A percentile compares a stretch with the other conserved stretches of the same genome.
phyloP scores from a whole-genome alignment of 106 monocot genomes.

The Phalaenopsis equestris region DNA sequence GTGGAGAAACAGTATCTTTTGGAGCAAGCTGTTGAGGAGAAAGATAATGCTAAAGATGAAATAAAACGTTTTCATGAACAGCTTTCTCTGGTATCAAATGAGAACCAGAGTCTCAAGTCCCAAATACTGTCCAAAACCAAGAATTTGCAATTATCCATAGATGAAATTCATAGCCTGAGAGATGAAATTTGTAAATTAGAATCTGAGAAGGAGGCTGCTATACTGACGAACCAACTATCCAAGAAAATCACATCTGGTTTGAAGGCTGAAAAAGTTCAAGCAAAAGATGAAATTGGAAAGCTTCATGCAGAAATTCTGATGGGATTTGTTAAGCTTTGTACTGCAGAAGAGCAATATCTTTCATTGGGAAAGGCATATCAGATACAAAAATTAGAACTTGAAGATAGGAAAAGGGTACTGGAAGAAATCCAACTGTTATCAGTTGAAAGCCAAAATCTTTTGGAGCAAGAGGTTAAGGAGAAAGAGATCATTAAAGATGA shows the following conservation, averaged over 20 bases:
- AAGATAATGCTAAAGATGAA: not conserved
- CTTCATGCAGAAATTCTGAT: slow-evolving; percentile 30
- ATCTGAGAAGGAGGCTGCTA: slow-evolving; percentile 38
- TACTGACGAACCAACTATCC: slow-evolving; percentile 23
- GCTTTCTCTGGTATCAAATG: slow-evolving; percentile 7
- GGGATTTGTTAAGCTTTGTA: slow-evolving; percentile 11
- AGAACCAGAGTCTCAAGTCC: slow-evolving; percentile 32
- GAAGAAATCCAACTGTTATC: slow-evolving; percentile 20
- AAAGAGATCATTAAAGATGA: not conserved
- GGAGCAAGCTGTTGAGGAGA: not conserved
- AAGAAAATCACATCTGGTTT: slow-evolving; percentile 26
- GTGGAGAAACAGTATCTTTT: not conserved
- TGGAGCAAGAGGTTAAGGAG: slow-evolving; percentile 8
- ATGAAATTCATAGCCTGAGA: slow-evolving; percentile 28
- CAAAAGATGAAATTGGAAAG: slow-evolving; percentile 32
- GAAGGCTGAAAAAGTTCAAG: slow-evolving; percentile 25
- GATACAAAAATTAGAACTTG: slow-evolving; percentile 24
- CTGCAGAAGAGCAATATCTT: slow-evolving; percentile 27
- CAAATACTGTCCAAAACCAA: slow-evolving; percentile 19
- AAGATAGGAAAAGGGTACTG: slow-evolving; percentile 26
- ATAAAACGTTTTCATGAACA: slow-evolving; percentile 3
- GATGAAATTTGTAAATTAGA: slow-evolving; percentile 27
- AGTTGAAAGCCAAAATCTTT: slow-evolving; percentile 4
- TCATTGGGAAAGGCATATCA: slow-evolving; percentile 24
- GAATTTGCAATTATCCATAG: slow-evolving; percentile 19